These are phyloP conservation scores for Epithemia pelagica DNA, from an alignment of 108 stramenopile species.

Conservation along the genomic window DNA sequence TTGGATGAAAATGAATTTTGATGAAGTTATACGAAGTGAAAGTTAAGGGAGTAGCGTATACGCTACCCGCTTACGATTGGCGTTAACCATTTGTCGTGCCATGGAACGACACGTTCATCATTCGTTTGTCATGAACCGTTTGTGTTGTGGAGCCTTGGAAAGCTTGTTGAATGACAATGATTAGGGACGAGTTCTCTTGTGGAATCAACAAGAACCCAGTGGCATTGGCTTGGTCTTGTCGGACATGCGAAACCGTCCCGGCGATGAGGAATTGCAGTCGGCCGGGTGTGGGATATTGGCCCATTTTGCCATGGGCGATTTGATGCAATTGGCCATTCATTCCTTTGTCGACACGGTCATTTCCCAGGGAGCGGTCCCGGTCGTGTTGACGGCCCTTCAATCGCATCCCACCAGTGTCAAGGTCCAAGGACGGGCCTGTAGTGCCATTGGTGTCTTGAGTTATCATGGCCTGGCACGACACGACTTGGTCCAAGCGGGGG, in stretches of 20 bases:
- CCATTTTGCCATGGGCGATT: background rate
- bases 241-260: background rate
- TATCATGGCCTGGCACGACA: background rate
- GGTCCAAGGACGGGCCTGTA: background rate
- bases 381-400: background rate
- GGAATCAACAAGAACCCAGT: background rate
- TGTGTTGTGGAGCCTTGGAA: background rate
- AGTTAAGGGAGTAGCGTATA: too few relatives aligned
- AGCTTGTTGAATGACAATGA: background rate
- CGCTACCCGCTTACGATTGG: too few relatives aligned
- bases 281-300: background rate
- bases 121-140: background rate
- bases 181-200: background rate
- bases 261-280: background rate
- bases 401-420: background rate
- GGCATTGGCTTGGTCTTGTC: background rate
- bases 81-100: background rate
- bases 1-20: too few relatives aligned
- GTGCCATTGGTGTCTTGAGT: background rate
- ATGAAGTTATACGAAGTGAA: too few relatives aligned
- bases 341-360: background rate
- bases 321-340: background rate
- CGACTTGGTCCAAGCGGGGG: background rate
- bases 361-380: background rate
- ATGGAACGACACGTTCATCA: background rate